Evolutionary conservation across 805 yeast species (phyloP).

Genomic region (Ogataea parapolymorpha): DNA sequence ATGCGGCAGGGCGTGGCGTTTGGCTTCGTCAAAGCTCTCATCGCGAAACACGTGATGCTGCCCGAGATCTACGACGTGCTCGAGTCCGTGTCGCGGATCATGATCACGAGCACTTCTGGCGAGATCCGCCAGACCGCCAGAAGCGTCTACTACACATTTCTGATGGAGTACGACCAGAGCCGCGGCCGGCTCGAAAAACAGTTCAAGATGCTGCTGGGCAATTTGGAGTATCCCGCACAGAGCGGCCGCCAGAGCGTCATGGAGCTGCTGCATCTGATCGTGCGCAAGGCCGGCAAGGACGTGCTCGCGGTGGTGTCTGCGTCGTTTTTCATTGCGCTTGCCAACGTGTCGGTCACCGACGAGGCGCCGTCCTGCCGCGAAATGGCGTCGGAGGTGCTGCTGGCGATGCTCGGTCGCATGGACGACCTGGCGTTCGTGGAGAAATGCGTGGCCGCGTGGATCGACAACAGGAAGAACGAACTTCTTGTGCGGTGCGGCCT

Average conservation of each 20-base stretch:
- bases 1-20: constrained; percentile 85
- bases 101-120: constrained; percentile 85
- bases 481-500: constrained; percentile 71
- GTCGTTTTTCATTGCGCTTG: constrained; percentile 79
- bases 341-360: constrained; percentile 75
- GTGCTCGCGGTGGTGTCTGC: constrained; percentile 59
- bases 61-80: constrained; percentile 90
- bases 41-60: constrained; percentile 66
- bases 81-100: constrained; percentile 74
- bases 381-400: constrained; percentile 65
- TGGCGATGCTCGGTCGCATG: constrained; percentile 50
- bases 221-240: constrained; percentile 79
- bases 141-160: constrained; percentile 74
- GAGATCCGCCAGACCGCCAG: constrained; percentile 84
- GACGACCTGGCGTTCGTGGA: constrained; percentile 35
- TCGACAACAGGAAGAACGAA: constrained; percentile 48
- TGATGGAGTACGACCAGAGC: constrained; percentile 95
- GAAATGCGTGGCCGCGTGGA: constrained; percentile 56
- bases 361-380: constrained; percentile 77
- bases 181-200: constrained; percentile 79
- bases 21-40: constrained; percentile 74
- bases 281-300: constrained; percentile 61
- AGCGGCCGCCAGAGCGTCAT: constrained; percentile 86
- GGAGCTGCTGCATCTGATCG: constrained; percentile 74
- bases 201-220: constrained; percentile 73